These are phyloP conservation scores for Russula sp. DNA, from an alignment of 768 basidiomycete species.

Conservation along the genomic window DNA sequence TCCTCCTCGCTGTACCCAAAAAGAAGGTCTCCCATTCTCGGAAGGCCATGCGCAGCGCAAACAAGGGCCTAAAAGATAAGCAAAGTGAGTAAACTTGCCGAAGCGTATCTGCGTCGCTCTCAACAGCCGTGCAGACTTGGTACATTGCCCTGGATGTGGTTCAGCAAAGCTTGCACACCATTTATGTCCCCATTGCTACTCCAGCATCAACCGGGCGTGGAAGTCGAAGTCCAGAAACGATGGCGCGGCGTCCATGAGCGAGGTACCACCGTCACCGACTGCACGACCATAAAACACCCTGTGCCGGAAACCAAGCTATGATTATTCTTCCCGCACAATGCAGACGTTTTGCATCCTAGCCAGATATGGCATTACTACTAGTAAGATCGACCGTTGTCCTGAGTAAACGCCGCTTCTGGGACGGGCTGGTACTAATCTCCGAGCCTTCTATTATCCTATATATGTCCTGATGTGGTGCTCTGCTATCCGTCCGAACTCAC, in stretches of 20 bases:
- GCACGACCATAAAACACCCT: background rate
- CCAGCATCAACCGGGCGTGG: slow-evolving; percentile 58
- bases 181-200: slow-evolving; percentile 78
- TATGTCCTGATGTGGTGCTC: slow-evolving; percentile 17
- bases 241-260: background rate
- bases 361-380: background rate
- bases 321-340: background rate
- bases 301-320: background rate
- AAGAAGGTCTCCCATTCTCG: slow-evolving; percentile 88
- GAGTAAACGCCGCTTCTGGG: background rate
- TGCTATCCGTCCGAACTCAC: slow-evolving; percentile 28
- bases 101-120: background rate
- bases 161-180: slow-evolving; percentile 84
- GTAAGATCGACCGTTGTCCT: background rate
- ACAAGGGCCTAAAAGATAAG: slow-evolving; percentile 94
- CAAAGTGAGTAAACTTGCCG: slow-evolving; percentile 50
- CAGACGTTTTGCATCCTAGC: background rate
- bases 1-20: slow-evolving; percentile 91
- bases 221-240: slow-evolving; percentile 35
- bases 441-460: slow-evolving; percentile 1
- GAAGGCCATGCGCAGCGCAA: slow-evolving; percentile 91
- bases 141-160: slow-evolving; percentile 87
- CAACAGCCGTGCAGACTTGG: slow-evolving; percentile 55
- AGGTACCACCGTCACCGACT: slow-evolving; percentile 3
- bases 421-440: background rate